A percentile compares a stretch with the other conserved stretches of the same genome.
Conservation (phyloP, 1,284 basidiomycete genomes). For the Sanghuangporus baumii region DNA sequence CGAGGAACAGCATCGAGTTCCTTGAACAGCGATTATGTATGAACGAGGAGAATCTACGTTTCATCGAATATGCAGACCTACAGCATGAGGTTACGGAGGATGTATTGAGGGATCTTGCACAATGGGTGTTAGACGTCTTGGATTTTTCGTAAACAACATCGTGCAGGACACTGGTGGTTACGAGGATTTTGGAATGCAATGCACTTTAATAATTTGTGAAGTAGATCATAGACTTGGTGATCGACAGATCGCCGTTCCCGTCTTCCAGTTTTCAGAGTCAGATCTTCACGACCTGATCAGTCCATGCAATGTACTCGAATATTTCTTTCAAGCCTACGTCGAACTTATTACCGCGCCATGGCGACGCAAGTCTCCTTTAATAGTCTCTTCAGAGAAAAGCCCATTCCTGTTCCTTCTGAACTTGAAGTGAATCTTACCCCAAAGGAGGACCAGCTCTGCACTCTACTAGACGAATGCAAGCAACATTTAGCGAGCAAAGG, state of each 20-base stretch:
- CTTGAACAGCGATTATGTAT: conserved; percentile 27
- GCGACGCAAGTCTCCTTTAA: conserved; percentile 4
- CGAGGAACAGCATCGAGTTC: conserved; percentile 30
- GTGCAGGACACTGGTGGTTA: neutral
- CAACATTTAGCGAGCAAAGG: conserved; percentile 44
- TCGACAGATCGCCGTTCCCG: neutral
- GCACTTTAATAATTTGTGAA: neutral
- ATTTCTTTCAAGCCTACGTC: neutral
- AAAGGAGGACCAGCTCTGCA: conserved; percentile 53
- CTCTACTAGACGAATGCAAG: conserved; percentile 65
- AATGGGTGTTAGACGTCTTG: conserved; percentile 33
- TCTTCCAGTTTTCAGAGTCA: neutral
- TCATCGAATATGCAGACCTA: conserved; percentile 31
- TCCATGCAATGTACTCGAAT: conserved; percentile 7
- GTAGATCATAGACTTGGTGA: neutral
- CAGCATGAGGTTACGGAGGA: conserved; percentile 32
- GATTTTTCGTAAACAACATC: neutral
- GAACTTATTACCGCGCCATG: neutral
- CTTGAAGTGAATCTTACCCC: conserved; percentile 43
- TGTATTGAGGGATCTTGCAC: conserved; percentile 33
- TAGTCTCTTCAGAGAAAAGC: conserved; percentile 6
- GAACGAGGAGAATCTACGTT: conserved; percentile 24
- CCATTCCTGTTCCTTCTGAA: conserved; percentile 7
- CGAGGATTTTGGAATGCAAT: neutral
- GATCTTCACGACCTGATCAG: neutral